Evolutionary conservation across 202 grass and related monocot genomes (phyloP).

Genomic region (Elaeis oleifera): DNA sequence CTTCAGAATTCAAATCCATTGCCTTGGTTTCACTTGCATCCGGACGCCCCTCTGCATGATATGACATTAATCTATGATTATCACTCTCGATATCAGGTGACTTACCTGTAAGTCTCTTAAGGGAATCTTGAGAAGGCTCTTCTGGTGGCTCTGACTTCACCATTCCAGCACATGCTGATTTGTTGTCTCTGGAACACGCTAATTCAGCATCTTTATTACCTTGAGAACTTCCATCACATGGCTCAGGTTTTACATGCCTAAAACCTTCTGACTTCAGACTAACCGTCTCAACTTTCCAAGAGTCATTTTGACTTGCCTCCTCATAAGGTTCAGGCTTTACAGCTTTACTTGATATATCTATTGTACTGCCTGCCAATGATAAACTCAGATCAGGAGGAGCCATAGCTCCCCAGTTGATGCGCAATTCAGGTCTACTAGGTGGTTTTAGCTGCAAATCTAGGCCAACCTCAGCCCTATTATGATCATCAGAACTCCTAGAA

Average conservation of each 20-base stretch:
- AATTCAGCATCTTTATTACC: conserved; percentile 18
- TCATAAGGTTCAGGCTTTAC: conserved; percentile 29
- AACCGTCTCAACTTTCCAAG: conserved; percentile 5
- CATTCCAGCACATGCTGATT: conserved; percentile 16
- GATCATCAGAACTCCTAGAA: conserved; percentile 24
- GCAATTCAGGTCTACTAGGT: conserved; percentile 63
- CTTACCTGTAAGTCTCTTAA: conserved; percentile 2
- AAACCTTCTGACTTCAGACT: conserved; percentile 10
- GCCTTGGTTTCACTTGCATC: conserved; percentile 9
- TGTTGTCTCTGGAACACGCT: conserved; percentile 21
- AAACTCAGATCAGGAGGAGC: conserved; percentile 61
- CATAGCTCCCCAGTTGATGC: conserved; percentile 52
- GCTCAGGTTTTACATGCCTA: conserved; percentile 24
- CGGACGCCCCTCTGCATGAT: conserved; percentile 15
- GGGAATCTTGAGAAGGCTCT: conserved; percentile 22
- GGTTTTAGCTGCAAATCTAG: conserved; percentile 93
- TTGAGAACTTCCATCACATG: conserved; percentile 26
- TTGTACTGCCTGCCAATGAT: conserved; percentile 47
- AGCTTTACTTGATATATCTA: conserved; percentile 1
- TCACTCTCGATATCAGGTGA: not conserved
- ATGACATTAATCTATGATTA: conserved; percentile 1
- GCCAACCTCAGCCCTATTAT: conserved; percentile 45
- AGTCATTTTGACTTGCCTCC: conserved; percentile 24
- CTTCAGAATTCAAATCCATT: conserved; percentile 36
- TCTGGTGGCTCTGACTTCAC: conserved; percentile 54